Evolutionary conservation across 164 flowering plant species (phyloP), one percentile per base, ranked within the genome.

Genomic region (Umbilicus rupestris): DNA sequence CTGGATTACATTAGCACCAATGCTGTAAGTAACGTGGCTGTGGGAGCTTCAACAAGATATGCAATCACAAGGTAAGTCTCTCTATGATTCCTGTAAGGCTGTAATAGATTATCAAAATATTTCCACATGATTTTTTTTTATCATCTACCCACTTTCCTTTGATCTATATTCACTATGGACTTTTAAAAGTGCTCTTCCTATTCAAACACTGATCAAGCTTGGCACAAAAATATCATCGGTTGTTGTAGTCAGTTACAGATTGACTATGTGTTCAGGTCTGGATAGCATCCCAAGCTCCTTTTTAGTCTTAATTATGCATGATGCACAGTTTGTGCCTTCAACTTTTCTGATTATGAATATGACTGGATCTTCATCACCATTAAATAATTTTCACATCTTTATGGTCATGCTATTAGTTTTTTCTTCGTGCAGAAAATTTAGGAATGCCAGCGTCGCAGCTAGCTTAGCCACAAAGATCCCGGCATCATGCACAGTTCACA

Each of bases 1-100:
- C 60, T 55, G 33, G 60, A 55, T 30, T 55, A 55, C 60, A 28
- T 55, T 55, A 55, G 33, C 60, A 55, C 33, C 60, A 26, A 55
- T 29, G 33, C 7, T 0, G 60, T 28, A 16, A 55, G 60, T 55
- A 30, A 28, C 19, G 6, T 55, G 5, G 60, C 28, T 28, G 60
- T 55, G 60, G 60, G 60, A 55, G 60, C 60, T 14, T 55, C 60
- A 26, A 55, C 33, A 26, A 55, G 60, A 55, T 28, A 55, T 28
- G 16, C 33, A 16, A 55, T 55, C 60, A 55, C 60, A 55, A 55
- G 60, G 60, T 55, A 28, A 28, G 2, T 7, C 57, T 7, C 33
- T 12, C 33, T 55, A 12, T 12, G 11, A 50, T 5, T 41, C 44
- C 16, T 41, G 44, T 41, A 41, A 41, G 6, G 10, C n/a, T n/a